These are phyloP conservation scores for Begonia peltatifolia DNA, from an alignment of 306 rosid genomes.

Conservation along the genomic window DNA sequence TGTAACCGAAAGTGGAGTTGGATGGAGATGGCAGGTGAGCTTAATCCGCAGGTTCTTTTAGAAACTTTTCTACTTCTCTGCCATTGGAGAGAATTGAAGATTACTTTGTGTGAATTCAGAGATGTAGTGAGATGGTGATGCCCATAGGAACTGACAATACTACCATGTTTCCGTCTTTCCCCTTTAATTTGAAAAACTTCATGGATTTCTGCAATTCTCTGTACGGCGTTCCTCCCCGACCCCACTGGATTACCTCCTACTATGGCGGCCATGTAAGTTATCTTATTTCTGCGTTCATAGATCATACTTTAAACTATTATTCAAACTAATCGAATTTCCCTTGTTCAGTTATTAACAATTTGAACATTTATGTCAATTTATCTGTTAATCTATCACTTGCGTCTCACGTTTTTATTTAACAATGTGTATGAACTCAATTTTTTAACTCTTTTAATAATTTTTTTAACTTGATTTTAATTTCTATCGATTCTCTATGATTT, in stretches of 20 bases:
- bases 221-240: conserved; percentile 47
- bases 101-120: conserved; percentile 10
- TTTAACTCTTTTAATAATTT: too few relatives aligned
- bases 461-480: too few relatives aligned
- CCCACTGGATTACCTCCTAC: conserved; percentile 46
- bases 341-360: too few relatives aligned
- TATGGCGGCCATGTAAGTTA: conserved; percentile 61
- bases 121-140: conserved; percentile 35
- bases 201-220: conserved; percentile 8
- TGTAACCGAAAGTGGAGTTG: conserved; percentile 20
- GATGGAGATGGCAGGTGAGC: conserved; percentile 83
- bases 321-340: too few relatives aligned
- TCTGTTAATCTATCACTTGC: too few relatives aligned
- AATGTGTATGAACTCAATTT: too few relatives aligned
- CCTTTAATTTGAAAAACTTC: conserved; percentile 11
- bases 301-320: too few relatives aligned
- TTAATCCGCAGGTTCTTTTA: neutral
- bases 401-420: too few relatives aligned
- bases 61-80: neutral
- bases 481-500: too few relatives aligned
- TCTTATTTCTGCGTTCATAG: too few relatives aligned
- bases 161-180: conserved; percentile 28
- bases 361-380: too few relatives aligned
- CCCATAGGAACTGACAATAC: conserved; percentile 10
- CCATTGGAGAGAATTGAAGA: neutral